phyloP scores from a whole-genome alignment of 176 grass and related monocot genomes.

The Urochloa ruziziensis region DNA sequence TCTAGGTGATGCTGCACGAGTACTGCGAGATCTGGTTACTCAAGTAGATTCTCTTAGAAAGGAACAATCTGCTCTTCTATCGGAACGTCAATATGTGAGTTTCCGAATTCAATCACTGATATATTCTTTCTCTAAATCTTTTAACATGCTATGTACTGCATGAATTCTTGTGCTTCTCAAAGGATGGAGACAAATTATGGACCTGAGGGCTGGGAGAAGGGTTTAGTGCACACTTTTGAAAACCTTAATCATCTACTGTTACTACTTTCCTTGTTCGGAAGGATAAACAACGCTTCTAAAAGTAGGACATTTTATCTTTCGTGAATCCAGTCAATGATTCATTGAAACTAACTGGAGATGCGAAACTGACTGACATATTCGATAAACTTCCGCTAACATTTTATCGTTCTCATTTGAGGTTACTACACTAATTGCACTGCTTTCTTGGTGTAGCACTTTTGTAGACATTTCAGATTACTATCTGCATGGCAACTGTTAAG shows the following conservation, averaged over 20 bases:
- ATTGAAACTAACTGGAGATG: background rate
- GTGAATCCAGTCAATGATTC: slow-evolving; percentile 4
- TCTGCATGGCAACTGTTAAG: background rate
- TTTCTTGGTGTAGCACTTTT: slow-evolving; percentile 1
- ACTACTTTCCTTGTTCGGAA: background rate
- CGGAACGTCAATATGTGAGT: slow-evolving; percentile 71
- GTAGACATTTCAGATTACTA: slow-evolving; percentile 12
- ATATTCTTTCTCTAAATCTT: background rate
- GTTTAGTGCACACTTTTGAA: background rate
- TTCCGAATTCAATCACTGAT: slow-evolving; percentile 8
- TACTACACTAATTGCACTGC: background rate
- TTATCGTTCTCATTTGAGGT: background rate
- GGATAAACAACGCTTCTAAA: slow-evolving; percentile 10
- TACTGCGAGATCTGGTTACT: slow-evolving; percentile 55
- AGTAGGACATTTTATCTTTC: background rate
- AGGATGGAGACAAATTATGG: background rate
- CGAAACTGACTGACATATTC: slow-evolving; percentile 11
- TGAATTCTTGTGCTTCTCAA: background rate
- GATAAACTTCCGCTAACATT: background rate
- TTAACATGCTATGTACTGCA: background rate
- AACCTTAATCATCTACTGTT: background rate
- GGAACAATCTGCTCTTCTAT: slow-evolving; percentile 58
- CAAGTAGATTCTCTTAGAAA: slow-evolving; percentile 71
- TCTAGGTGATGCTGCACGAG: slow-evolving; percentile 58
- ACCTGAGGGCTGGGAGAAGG: background rate